Percentiles rank a stretch among this genome's conserved stretches.
Evolutionary conservation across 1,284 basidiomycete species (phyloP).

Genomic region (Ceratobasidium sp.): DNA sequence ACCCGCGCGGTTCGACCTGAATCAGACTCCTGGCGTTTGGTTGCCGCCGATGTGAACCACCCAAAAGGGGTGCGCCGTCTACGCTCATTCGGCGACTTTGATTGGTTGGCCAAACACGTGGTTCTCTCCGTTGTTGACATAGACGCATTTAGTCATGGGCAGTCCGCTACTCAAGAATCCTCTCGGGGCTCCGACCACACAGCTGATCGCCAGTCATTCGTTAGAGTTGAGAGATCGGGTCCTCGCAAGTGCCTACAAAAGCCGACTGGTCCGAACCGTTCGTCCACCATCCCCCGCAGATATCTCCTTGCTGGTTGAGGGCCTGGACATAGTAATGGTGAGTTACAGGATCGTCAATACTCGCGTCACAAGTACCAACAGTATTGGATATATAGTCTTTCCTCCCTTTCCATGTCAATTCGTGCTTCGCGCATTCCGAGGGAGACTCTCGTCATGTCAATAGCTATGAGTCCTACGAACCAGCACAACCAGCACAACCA

Average conservation of each 20-base stretch:
- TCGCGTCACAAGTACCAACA: constrained; percentile 10
- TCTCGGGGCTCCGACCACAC: constrained; percentile 36
- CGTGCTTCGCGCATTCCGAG: constrained; percentile 9
- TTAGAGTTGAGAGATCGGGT: constrained; percentile 1
- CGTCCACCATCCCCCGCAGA: constrained; percentile 13
- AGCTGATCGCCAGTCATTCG: constrained; percentile 43
- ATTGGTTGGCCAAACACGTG: constrained; percentile 41
- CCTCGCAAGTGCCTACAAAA: constrained; percentile 39
- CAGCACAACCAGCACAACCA: background rate
- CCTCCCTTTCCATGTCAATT: constrained; percentile 6
- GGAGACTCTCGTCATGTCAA: background rate
- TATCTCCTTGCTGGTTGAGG: background rate
- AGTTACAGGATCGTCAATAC: background rate
- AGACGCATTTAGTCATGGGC: constrained; percentile 19
- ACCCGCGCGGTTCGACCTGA: constrained; percentile 5
- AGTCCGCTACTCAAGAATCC: constrained; percentile 14
- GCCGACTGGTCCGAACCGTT: background rate
- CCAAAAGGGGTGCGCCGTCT: constrained; percentile 4
- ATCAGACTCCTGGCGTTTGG: constrained; percentile 1
- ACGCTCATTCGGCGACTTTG: background rate
- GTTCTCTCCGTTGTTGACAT: constrained; percentile 27
- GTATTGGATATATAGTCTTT: constrained; percentile 14
- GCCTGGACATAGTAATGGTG: constrained; percentile 12
- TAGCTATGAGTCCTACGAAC: background rate
- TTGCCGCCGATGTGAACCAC: constrained; percentile 31